Evolutionary conservation across 2,329 filamentous ascomycete species (phyloP), one percentile per base, ranked within the genome.

Genomic region (Aspergillus brasiliensis): DNA sequence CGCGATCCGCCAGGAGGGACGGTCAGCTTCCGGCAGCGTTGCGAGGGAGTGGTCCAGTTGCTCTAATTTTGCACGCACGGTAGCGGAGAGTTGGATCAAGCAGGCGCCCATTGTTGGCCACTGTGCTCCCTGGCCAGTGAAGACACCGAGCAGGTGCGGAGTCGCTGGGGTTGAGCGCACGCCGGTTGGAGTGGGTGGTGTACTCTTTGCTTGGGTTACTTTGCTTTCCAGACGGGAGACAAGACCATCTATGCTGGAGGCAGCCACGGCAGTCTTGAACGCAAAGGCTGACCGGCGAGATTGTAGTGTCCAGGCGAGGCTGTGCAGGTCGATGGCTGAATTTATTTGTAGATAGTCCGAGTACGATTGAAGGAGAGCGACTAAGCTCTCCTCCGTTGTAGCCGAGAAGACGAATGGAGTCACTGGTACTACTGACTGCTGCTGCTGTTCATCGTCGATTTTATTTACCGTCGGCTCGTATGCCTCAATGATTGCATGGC

Each of bases 31-130:
- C 6, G 65, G 67, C 5, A 70, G 55, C 2, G 46, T 56, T 19
- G 62, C 62, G 2, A 71, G 60, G 11, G 62, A 55, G 15, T 25
- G n/a, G n/a, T 68, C 65, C 3, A 69, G 61, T 0, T 58, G 8
- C 2, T 25, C 25, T 23, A 72, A 60, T 19, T 59, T 65, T n/a
- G 61, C 46, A 8, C 37, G 27, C 1, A 60, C 57, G 17, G 63
- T 23, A 1, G 61, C 23, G 8, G 62, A 67, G 13, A 31, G 57
- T 1, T 27, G 38, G 1, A 70, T 34, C n/a, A 71, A 28, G 37
- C 60, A 55, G 5, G 62, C 62, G 27, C 70, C 72, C 72, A 74
- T 74, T 3, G 27, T 19, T 11, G 66, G 62, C 69, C 69, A 73
- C 49, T 74, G 72, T 6, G 59, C 56, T 15, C 59, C 59, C 27